Conservation (phyloP, 805 yeast species). For the Candida fluviatilis region DNA sequence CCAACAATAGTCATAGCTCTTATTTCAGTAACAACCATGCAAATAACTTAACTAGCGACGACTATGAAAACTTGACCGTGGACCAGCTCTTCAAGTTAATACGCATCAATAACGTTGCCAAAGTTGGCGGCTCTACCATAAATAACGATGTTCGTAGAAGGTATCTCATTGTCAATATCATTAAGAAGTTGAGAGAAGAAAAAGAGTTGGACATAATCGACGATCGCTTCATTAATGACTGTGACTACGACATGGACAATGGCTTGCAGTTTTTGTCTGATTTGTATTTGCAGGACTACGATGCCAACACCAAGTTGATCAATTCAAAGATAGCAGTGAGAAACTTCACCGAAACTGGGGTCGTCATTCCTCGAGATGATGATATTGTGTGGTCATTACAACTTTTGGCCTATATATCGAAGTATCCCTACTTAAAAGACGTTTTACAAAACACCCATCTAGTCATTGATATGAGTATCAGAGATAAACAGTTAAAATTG, state of each 20-base stretch:
- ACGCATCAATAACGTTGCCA: conserved; percentile 16
- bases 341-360: conserved; percentile 52
- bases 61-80: conserved; percentile 33
- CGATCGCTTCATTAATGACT: conserved; percentile 23
- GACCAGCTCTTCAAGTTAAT: conserved; percentile 36
- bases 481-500: conserved; percentile 37
- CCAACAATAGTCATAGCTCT: conserved; percentile 3
- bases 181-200: conserved; percentile 35
- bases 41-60: conserved; percentile 32
- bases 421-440: conserved; percentile 77
- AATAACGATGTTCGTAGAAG: conserved; percentile 32
- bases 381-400: conserved; percentile 94
- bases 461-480: conserved; percentile 57
- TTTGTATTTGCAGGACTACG: conserved; percentile 34
- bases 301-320: conserved; percentile 20
- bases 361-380: conserved; percentile 85
- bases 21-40: conserved; percentile 19
- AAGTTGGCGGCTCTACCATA: conserved; percentile 10
- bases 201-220: conserved; percentile 33
- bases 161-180: conserved; percentile 30
- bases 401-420: conserved; percentile 86
- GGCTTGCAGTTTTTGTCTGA: conserved; percentile 38
- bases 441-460: conserved; percentile 71
- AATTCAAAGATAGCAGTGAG: conserved; percentile 32
- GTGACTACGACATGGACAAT: conserved; percentile 40